Conservation (phyloP, 2,329 filamentous ascomycete genomes). For the Claviceps sp. region DNA sequence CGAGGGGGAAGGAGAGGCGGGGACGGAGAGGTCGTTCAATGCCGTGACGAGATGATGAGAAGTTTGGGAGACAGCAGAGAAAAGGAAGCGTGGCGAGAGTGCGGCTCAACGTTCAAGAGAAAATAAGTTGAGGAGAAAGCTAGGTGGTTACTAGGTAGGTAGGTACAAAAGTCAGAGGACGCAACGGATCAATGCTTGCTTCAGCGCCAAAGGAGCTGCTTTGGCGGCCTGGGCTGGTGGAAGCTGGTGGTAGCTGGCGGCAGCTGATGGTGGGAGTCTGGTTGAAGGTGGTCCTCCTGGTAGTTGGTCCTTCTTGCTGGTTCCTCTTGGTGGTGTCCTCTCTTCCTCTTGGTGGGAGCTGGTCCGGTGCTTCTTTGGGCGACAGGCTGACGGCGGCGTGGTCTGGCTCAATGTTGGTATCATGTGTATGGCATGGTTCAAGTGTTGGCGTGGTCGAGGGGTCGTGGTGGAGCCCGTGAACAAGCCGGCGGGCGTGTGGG, state of each 20-base stretch:
- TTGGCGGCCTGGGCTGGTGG: background rate
- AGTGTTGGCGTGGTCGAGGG: constrained; percentile 1
- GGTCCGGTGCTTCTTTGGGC: background rate
- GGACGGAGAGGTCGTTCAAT: background rate
- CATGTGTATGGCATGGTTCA: background rate
- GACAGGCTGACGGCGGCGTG: background rate
- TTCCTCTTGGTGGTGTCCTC: background rate
- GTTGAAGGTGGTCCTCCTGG: too few species aligned
- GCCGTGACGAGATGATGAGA: background rate
- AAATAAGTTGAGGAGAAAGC: constrained; percentile 1
- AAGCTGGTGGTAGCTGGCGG: background rate
- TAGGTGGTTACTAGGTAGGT: background rate
- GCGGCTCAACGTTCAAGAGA: constrained; percentile 4
- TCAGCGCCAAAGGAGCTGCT: constrained; percentile 5
- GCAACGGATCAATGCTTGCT: constrained; percentile 4
- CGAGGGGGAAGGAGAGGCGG: background rate
- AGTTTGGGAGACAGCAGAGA: background rate
- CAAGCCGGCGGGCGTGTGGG: constrained; percentile 2
- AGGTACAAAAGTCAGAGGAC: background rate
- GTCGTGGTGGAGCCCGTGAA: constrained; percentile 4
- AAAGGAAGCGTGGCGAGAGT: constrained; percentile 1
- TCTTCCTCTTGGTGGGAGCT: background rate
- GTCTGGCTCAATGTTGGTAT: background rate
- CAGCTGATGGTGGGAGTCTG: background rate
- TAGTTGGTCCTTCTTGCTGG: too few species aligned